Evolutionary conservation across 2,329 filamentous ascomycete species (phyloP).

Genomic region (Diplodia corticola): DNA sequence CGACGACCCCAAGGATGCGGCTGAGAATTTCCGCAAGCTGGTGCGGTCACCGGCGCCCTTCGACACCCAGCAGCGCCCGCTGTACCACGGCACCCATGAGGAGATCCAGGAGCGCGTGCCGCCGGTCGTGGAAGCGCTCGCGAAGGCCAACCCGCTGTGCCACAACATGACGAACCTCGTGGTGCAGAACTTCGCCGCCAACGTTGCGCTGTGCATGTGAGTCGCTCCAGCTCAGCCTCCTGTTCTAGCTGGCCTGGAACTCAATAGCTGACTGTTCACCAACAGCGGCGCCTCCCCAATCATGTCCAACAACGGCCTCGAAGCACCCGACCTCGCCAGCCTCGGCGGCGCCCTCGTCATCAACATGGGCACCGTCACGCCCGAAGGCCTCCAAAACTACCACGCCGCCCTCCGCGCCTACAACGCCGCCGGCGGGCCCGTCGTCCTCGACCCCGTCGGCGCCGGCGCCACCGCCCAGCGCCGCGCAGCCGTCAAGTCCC

Average conservation of each 20-base stretch:
- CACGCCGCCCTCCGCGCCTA: conserved; percentile 75
- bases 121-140: conserved; percentile 61
- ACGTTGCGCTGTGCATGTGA: conserved; percentile 75
- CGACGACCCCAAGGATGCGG: conserved; percentile 63
- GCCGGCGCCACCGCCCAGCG: conserved; percentile 79
- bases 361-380: conserved; percentile 92
- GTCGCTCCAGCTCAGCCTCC: conserved; percentile 19
- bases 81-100: conserved; percentile 17
- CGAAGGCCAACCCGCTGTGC: conserved; percentile 67
- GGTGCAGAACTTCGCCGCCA: conserved; percentile 92
- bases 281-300: conserved; percentile 75
- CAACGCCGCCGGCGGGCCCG: conserved; percentile 71
- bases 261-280: too few species aligned
- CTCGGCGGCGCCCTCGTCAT: conserved; percentile 79
- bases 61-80: conserved; percentile 20
- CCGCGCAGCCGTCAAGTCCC: conserved; percentile 66
- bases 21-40: conserved; percentile 59
- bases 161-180: conserved; percentile 99
- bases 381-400: conserved; percentile 71
- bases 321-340: conserved; percentile 76
- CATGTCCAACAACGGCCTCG: conserved; percentile 83
- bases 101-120: conserved; percentile 28
- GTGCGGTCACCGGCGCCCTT: conserved; percentile 45
- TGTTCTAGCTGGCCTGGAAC: neutral
- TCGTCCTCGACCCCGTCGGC: conserved; percentile 87